Evolutionary conservation across 2,329 filamentous ascomycete species (phyloP).

Genomic region (Xylaria arbuscula): DNA sequence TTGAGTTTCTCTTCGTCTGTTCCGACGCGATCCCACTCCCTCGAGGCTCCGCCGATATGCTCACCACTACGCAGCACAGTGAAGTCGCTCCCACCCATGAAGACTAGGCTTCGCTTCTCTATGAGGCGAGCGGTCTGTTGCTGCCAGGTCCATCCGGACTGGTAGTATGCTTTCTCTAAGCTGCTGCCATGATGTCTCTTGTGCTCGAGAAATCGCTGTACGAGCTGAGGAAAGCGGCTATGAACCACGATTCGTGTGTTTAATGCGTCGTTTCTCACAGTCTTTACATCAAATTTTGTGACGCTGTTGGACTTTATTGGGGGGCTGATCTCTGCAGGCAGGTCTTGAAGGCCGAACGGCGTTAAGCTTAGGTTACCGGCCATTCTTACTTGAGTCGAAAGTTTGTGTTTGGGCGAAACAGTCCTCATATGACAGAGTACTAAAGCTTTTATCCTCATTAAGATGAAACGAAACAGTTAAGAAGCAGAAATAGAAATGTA

Average conservation of each 20-base stretch:
- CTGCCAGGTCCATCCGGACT: constrained; percentile 40
- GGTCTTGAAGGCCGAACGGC: constrained; percentile 37
- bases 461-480: too few relatives aligned
- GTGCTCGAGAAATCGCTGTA: constrained; percentile 45
- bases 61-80: constrained; percentile 43
- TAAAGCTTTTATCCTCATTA: too few relatives aligned
- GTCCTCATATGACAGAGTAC: too few relatives aligned
- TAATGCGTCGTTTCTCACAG: constrained; percentile 40
- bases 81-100: constrained; percentile 40
- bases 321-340: constrained; percentile 18
- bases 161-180: constrained; percentile 43
- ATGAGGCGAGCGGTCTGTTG: constrained; percentile 45
- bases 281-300: constrained; percentile 37
- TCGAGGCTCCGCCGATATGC: neutral
- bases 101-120: constrained; percentile 44
- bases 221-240: constrained; percentile 42
- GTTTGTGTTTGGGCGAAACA: too few relatives aligned
- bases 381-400: too few relatives aligned
- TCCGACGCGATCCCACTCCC: constrained; percentile 48
- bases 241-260: constrained; percentile 48
- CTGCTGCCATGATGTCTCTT: constrained; percentile 44
- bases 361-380: too few relatives aligned
- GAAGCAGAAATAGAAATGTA: too few relatives aligned
- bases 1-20: constrained; percentile 39
- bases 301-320: constrained; percentile 46